Conservation (phyloP, 2,329 filamentous ascomycete genomes). For the Pyricularia sp. region DNA sequence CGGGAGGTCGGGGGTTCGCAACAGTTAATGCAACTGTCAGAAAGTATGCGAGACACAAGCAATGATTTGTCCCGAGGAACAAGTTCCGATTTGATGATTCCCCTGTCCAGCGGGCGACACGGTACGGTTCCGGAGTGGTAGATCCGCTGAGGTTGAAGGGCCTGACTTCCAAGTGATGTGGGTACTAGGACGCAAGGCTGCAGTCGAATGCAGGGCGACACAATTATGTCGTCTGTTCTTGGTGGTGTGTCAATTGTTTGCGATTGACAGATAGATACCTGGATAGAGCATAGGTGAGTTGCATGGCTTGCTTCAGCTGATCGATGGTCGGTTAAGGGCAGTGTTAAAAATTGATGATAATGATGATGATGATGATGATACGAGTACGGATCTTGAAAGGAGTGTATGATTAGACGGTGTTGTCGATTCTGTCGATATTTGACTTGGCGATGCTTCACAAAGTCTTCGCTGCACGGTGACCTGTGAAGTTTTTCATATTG, state of each 20-base stretch:
- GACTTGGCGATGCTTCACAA: neutral
- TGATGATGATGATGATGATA: neutral
- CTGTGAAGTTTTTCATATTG: neutral
- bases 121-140: neutral
- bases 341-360: neutral
- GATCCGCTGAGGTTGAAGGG: neutral
- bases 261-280: neutral
- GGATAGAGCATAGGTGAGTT: neutral
- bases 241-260: neutral
- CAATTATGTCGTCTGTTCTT: neutral
- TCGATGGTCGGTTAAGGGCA: neutral
- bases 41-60: neutral
- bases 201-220: neutral
- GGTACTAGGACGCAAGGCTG: neutral
- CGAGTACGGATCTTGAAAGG: neutral
- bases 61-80: neutral
- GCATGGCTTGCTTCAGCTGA: neutral
- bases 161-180: neutral
- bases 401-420: neutral
- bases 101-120: neutral
- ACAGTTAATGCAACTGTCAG: neutral
- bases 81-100: neutral
- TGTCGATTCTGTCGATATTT: too few relatives aligned
- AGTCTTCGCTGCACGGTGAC: neutral
- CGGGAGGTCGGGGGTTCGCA: neutral